A percentile compares a stretch with the other conserved stretches of the same genome.
phyloP scores from a whole-genome alignment of 768 basidiomycete species.

The Leccinellum albellum region DNA sequence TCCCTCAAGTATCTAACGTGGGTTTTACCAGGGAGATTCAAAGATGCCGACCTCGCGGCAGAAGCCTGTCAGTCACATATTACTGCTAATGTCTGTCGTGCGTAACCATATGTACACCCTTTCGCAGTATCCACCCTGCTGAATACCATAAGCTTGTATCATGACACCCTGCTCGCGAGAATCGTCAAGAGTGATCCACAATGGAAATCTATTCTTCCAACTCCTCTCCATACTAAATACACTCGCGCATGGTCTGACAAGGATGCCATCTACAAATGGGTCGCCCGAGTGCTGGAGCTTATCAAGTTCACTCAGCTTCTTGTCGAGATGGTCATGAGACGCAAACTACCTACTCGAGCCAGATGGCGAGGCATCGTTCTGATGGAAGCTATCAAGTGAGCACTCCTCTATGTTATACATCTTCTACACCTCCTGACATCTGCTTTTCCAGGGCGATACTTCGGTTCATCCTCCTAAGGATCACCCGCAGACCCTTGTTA shows the following conservation, averaged over 20 bases:
- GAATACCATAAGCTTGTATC: constrained; percentile 88
- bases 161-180: constrained; percentile 83
- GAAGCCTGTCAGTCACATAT: constrained; percentile 75
- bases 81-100: constrained; percentile 8
- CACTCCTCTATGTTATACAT: constrained; percentile 6
- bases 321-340: constrained; percentile 81
- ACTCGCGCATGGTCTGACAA: constrained; percentile 83
- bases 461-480: constrained; percentile 65
- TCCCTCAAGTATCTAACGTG: constrained; percentile 87
- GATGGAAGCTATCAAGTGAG: constrained; percentile 84
- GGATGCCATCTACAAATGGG: constrained; percentile 70
- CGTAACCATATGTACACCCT: constrained; percentile 11
- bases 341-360: constrained; percentile 59
- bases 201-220: constrained; percentile 71
- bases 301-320: constrained; percentile 80
- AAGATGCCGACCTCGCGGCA: constrained; percentile 93
- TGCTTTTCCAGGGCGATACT: constrained; percentile 58
- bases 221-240: constrained; percentile 80
- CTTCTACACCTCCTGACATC: constrained; percentile 4
- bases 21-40: constrained; percentile 95
- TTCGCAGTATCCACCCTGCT: constrained; percentile 77
- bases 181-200: constrained; percentile 62
- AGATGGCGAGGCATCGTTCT: constrained; percentile 76
- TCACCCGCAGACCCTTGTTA: constrained; percentile 74
- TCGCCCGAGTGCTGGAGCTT: constrained; percentile 68